Evolutionary conservation across 371 early-diverging fungal genomes (phyloP).

Genomic region (Batkoa obscura): DNA sequence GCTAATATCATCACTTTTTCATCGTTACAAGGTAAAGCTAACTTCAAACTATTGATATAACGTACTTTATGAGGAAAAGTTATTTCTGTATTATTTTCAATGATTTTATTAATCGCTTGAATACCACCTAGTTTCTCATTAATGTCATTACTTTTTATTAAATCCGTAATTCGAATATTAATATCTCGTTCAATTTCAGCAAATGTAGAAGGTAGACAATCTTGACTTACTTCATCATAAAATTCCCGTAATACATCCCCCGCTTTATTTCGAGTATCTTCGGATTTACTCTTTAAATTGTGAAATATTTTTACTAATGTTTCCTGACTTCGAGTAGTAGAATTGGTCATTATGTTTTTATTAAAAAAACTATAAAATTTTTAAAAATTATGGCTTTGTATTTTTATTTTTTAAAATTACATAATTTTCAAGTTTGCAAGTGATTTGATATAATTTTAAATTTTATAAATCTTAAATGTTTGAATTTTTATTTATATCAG

Average conservation of each 20-base stretch:
- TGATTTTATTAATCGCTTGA: conserved; percentile 44
- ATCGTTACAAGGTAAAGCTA: conserved; percentile 62
- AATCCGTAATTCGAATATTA: conserved; percentile 9
- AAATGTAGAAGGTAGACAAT: neutral
- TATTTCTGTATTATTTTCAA: conserved; percentile 70
- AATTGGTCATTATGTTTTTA: no score
- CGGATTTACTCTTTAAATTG: neutral
- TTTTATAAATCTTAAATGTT: no score
- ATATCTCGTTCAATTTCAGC: conserved; percentile 5
- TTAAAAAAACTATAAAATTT: no score
- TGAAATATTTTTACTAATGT: neutral
- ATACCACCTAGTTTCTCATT: conserved; percentile 12
- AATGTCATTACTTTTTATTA: conserved; percentile 9
- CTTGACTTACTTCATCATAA: neutral
- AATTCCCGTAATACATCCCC: neutral
- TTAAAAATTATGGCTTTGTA: no score
- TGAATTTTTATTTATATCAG: no score
- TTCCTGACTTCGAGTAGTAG: neutral
- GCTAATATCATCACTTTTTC: conserved; percentile 68
- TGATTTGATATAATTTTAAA: no score
- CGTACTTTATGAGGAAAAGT: conserved; percentile 61
- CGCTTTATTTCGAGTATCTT: conserved; percentile 7
- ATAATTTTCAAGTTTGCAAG: no score
- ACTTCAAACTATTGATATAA: conserved; percentile 71
- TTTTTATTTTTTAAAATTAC: no score